A percentile compares a stretch with the other conserved stretches of the same genome.
Evolutionary conservation across 2,329 filamentous ascomycete genomes (phyloP).

Genomic region (Microsporum ferrugineum): DNA sequence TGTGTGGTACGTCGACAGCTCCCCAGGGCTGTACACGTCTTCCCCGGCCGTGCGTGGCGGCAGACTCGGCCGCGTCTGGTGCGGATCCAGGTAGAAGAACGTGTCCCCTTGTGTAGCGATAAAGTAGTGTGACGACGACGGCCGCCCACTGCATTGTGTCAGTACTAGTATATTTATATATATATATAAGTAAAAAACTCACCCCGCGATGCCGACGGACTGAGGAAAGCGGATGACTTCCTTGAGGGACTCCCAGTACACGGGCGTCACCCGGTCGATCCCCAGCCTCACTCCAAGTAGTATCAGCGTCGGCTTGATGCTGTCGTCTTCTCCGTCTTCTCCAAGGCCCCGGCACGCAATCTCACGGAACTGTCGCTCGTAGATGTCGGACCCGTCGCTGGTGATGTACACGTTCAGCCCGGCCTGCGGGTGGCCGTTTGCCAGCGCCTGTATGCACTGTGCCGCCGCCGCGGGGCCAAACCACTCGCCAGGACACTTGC

Average conservation of each 20-base stretch:
- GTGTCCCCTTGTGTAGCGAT: constrained; percentile 60
- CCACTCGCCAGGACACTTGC: constrained; percentile 94
- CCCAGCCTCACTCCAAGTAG: constrained; percentile 80
- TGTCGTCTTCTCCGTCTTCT: constrained; percentile 30
- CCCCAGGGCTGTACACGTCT: constrained; percentile 53
- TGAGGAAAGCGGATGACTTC: constrained; percentile 74
- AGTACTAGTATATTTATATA: neutral
- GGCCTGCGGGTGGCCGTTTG: constrained; percentile 50
- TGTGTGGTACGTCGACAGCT: constrained; percentile 77
- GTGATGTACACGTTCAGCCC: constrained; percentile 75
- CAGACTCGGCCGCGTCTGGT: constrained; percentile 67
- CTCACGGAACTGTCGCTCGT: constrained; percentile 75
- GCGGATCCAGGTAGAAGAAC: constrained; percentile 92
- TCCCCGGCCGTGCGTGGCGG: constrained; percentile 45
- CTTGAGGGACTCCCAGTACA: constrained; percentile 91
- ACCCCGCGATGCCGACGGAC: constrained; percentile 94
- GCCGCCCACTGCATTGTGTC: constrained; percentile 57
- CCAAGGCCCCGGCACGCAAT: constrained; percentile 41
- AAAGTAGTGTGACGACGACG: constrained; percentile 77
- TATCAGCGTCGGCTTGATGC: constrained; percentile 74
- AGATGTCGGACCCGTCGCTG: constrained; percentile 81
- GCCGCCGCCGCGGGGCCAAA: constrained; percentile 97
- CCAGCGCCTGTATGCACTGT: constrained; percentile 81
- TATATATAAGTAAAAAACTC: constrained; percentile 14
- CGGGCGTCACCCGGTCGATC: constrained; percentile 85